Evolutionary conservation across 768 basidiomycete genomes (phyloP), one percentile per base, ranked within the genome.

Genomic region (Phylloporus sp.): DNA sequence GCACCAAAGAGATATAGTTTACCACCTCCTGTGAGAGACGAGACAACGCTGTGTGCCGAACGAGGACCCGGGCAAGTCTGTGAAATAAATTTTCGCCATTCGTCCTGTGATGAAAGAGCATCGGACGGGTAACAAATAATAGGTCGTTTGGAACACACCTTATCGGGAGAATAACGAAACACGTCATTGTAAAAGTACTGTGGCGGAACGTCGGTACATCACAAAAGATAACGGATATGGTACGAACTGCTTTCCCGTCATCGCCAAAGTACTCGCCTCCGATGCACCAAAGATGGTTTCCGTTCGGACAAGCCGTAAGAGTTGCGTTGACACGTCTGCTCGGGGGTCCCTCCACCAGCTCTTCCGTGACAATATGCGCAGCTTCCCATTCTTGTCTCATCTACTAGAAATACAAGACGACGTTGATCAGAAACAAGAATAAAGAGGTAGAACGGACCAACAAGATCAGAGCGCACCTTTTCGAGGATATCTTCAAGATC

Each of bases 181-280:
- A 91, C 83, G 59, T 94, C 92, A 58, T 86, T 88, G 70, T 92
- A 93, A 68, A 92, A 91, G 64, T 91, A 81, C 87, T 4, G 20
- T 10, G 20, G 2, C 23, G 5, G 16, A n/a, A 2, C 11, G 34
- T 56, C 5, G 52, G 44, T 6, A 20, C 11, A 38, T 27, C 15
- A 4, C 11, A 24, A 3, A 15, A 10, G 6, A 22, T 0, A n/a
- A 2, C 12, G 24, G n/a, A 38, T 0, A 12, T 1, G 3, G 13
- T 36, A 64, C 78, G 40, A 56, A 90, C 86, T 15, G 90, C 86
- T 64, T 82, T 88, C 11, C 82, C 82, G 53, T 95, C 94, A 41
- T 94, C 90, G 52, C 82, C 84, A 64, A 93, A 95, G 66, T 84
- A 91, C 63, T 93, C 91, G 6, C 91, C 90, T 0, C 90, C 90